Conservation (phyloP, 202 grass and related monocot species). For the Schoenoplectus triqueter region DNA sequence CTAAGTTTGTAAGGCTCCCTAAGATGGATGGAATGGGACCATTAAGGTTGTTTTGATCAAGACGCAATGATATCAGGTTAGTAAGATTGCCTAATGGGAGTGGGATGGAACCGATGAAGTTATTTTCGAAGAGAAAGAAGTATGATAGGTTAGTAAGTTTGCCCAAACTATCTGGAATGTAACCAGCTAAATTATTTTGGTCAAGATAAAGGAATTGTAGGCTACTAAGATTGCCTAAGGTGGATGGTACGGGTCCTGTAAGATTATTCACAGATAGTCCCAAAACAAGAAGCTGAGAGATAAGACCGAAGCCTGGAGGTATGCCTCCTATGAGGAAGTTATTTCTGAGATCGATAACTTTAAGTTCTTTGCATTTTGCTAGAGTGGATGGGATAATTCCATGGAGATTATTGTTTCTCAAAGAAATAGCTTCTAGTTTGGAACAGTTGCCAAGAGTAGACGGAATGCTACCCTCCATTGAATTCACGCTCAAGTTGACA, state of each 20-base stretch:
- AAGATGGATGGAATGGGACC: background rate
- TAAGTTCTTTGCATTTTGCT: background rate
- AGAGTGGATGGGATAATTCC: constrained; percentile 11
- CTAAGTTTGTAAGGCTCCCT: background rate
- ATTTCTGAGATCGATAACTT: background rate
- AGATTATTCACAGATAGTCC: background rate
- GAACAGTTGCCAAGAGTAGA: constrained; percentile 33
- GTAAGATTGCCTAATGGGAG: background rate
- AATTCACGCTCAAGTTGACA: constrained; percentile 28
- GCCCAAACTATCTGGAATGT: constrained; percentile 2
- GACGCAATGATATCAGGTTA: background rate
- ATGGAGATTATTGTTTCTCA: constrained; percentile 26
- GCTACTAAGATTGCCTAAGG: constrained; percentile 34
- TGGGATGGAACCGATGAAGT: background rate
- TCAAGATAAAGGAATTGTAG: background rate
- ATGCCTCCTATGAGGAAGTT: constrained; percentile 24
- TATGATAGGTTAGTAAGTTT: background rate
- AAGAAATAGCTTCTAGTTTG: background rate
- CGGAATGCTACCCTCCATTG: constrained; percentile 27
- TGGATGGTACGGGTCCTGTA: constrained; percentile 35
- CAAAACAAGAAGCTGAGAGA: background rate
- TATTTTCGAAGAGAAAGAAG: background rate
- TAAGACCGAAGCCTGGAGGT: background rate
- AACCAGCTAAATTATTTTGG: background rate
- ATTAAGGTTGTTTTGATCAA: background rate